These are phyloP conservation scores for Phytophthora lateralis DNA, from an alignment of 352 stramenopile species.

Conservation along the genomic window DNA sequence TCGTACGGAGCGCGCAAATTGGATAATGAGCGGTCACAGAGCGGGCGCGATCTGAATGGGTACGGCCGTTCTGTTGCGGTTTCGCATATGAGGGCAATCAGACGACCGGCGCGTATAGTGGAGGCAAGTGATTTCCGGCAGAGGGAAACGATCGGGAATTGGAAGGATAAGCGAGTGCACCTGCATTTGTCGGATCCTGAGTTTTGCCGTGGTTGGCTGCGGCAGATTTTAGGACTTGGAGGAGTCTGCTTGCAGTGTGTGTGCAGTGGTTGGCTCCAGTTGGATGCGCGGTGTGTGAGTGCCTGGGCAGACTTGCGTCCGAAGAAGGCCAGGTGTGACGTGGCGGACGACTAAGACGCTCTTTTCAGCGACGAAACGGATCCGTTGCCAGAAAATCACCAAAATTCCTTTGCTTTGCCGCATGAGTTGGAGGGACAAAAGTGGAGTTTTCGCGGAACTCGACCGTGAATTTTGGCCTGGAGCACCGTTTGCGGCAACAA, in stretches of 20 bases:
- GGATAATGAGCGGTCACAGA: constrained; percentile 16
- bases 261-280: not conserved
- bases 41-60: constrained; percentile 1
- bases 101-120: constrained; percentile 24
- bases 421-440: constrained; percentile 3
- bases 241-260: not conserved
- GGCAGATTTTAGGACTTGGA: not conserved
- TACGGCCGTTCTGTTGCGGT: constrained; percentile 19
- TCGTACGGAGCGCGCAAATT: constrained; percentile 17
- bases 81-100: constrained; percentile 31
- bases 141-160: constrained; percentile 30
- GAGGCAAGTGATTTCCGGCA: constrained; percentile 18
- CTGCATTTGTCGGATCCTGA: constrained; percentile 11
- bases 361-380: constrained; percentile 30
- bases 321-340: constrained; percentile 5
- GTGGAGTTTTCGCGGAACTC: constrained; percentile 30
- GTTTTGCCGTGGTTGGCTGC: constrained; percentile 1
- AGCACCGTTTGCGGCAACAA: not conserved
- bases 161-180: constrained; percentile 23
- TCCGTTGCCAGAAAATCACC: constrained; percentile 2
- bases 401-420: constrained; percentile 18
- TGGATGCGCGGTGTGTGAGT: not conserved
- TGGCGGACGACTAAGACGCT: constrained; percentile 19
- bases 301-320: constrained; percentile 2
- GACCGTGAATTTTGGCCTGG: constrained; percentile 11